A percentile compares a stretch with the other conserved stretches of the same genome.
Evolutionary conservation across 2,329 filamentous ascomycete genomes (phyloP).

Genomic region (Clonostachys rhizophaga): DNA sequence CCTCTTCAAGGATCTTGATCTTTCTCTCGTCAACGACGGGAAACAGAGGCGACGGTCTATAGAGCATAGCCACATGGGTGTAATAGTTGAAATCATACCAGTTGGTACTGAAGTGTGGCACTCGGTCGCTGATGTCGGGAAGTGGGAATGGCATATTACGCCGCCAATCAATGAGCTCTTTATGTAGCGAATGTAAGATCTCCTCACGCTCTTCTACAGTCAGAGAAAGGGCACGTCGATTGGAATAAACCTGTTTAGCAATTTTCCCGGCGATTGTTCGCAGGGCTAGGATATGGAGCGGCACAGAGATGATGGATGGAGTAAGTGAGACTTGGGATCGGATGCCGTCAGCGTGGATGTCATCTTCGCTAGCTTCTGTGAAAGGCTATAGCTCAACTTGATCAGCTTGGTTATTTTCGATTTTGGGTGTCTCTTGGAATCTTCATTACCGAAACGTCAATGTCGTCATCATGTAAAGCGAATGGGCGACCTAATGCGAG

Average conservation of each 20-base stretch:
- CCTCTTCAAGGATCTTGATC: constrained; percentile 28
- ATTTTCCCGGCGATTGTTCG: constrained; percentile 34
- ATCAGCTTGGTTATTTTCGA: not conserved
- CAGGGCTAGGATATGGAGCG: constrained; percentile 32
- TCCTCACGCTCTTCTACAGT: constrained; percentile 17
- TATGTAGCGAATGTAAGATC: constrained; percentile 25
- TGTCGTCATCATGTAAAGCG: constrained; percentile 38
- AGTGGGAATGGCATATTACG: constrained; percentile 37
- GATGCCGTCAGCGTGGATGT: constrained; percentile 15
- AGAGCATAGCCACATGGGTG: constrained; percentile 35
- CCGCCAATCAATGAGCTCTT: constrained; percentile 36
- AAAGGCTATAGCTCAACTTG: constrained; percentile 21
- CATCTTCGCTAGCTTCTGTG: constrained; percentile 25
- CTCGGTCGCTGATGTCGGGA: constrained; percentile 25
- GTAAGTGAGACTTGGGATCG: constrained; percentile 14
- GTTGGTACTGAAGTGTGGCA: constrained; percentile 34
- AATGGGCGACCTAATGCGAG: constrained; percentile 36
- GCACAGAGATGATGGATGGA: constrained; percentile 29
- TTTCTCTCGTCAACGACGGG: constrained; percentile 25
- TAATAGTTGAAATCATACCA: constrained; percentile 46
- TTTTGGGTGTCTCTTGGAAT: not conserved
- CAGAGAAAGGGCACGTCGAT: constrained; percentile 8
- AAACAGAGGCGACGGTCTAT: constrained; percentile 35
- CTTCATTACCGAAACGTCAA: constrained; percentile 26
- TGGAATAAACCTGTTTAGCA: constrained; percentile 27